Evolutionary conservation across 495 filamentous ascomycete species (phyloP).

Genomic region (Aspergillus sclerotiicarbonarius): DNA sequence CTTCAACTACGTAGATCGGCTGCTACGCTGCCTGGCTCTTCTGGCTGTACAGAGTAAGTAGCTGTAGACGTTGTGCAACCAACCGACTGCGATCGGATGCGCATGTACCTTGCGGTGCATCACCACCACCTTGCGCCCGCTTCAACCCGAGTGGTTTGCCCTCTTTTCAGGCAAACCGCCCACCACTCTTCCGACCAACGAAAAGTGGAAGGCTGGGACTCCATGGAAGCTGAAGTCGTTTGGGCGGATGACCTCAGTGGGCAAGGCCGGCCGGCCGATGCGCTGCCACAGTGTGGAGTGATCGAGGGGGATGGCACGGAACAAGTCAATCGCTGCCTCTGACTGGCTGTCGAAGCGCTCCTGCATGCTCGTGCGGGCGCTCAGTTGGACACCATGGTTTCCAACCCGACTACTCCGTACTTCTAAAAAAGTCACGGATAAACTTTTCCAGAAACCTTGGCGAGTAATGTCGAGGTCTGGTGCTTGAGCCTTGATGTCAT

Average conservation of each 20-base stretch:
- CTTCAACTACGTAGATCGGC: conserved; percentile 24
- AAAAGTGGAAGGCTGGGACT: neutral
- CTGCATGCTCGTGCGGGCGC: neutral
- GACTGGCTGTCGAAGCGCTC: neutral
- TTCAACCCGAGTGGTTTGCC: neutral
- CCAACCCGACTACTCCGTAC: neutral
- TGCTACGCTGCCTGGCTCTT: conserved; percentile 15
- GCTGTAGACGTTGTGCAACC: no score
- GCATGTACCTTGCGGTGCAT: neutral
- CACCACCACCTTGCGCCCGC: neutral
- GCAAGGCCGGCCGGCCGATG: neutral
- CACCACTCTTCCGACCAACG: neutral
- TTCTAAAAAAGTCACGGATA: neutral
- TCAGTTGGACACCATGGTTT: neutral
- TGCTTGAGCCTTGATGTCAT: neutral
- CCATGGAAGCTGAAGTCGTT: neutral
- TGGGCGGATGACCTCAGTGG: neutral
- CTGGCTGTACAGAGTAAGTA: conserved; percentile 5
- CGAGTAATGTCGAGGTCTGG: neutral
- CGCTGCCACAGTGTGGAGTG: conserved; percentile 5
- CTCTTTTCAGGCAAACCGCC: neutral
- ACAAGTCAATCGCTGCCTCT: neutral
- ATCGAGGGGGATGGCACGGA: neutral
- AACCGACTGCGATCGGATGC: neutral
- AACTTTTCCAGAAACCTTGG: conserved; percentile 6